These are phyloP conservation scores for Thalassiosira exigua DNA, from an alignment of 352 stramenopile genomes.

Conservation along the genomic window DNA sequence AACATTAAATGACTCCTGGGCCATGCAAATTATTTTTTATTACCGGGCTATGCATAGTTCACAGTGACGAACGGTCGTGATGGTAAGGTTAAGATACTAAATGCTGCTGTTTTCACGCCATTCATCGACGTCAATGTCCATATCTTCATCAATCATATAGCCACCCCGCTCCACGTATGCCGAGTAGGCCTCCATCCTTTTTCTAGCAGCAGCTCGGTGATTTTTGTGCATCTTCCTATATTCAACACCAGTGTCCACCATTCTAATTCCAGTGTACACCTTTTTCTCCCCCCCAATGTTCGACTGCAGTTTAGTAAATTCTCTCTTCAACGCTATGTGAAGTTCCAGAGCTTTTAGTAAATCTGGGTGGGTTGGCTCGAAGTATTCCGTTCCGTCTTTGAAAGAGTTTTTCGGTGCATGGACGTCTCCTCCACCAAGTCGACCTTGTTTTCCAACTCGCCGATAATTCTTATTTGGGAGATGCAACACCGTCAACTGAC, in stretches of 20 bases:
- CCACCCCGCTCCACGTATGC: slow-evolving; percentile 51
- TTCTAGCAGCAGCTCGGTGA: slow-evolving; percentile 22
- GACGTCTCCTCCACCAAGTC: slow-evolving; percentile 46
- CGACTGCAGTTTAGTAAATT: slow-evolving; percentile 44
- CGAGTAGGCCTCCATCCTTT: slow-evolving; percentile 43
- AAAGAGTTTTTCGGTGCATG: slow-evolving; percentile 59
- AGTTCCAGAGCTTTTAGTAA: slow-evolving; percentile 52
- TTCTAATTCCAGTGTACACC: slow-evolving; percentile 51
- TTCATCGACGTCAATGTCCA: slow-evolving; percentile 55
- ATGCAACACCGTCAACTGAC: slow-evolving; percentile 56
- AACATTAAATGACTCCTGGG: no score
- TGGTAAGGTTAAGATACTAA: no score
- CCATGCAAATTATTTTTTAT: no score
- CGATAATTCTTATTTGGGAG: slow-evolving; percentile 73
- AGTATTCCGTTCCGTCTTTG: slow-evolving; percentile 56
- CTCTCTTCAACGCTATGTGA: slow-evolving; percentile 54
- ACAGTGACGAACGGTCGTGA: no score
- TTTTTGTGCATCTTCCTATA: slow-evolving; percentile 24
- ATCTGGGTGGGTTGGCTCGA: slow-evolving; percentile 35
- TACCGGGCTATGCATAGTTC: no score
- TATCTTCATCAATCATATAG: slow-evolving; percentile 57
- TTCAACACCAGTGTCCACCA: slow-evolving; percentile 55
- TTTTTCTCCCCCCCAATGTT: slow-evolving; percentile 33
- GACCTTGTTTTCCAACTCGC: slow-evolving; percentile 54
- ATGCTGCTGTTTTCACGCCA: no score